Evolutionary conservation across 2,329 filamentous ascomycete species (phyloP).

Genomic region (Ophiocordyceps robertsii): DNA sequence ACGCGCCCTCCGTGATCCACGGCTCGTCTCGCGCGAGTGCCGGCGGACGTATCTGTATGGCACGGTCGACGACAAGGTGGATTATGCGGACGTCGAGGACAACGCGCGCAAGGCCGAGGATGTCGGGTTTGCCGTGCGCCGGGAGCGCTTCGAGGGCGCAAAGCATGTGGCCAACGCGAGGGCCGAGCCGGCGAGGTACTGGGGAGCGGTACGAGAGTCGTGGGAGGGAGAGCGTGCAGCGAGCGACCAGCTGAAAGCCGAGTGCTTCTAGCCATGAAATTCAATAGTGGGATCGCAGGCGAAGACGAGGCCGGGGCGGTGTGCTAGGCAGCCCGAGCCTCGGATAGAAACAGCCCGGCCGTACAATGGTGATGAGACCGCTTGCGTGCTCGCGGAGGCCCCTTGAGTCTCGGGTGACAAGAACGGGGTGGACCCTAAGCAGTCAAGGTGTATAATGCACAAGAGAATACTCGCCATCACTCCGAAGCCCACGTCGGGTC

Average conservation of each 20-base stretch:
- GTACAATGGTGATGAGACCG: too few relatives aligned
- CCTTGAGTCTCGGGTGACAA: too few relatives aligned
- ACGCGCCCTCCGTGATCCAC: conserved; percentile 21
- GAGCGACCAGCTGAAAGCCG: conserved; percentile 4
- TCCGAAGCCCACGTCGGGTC: too few relatives aligned
- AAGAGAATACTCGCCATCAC: too few relatives aligned
- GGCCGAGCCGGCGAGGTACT: conserved; percentile 33
- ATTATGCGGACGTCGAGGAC: conserved; percentile 30
- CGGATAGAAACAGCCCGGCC: too few relatives aligned
- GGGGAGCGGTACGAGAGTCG: conserved; percentile 29
- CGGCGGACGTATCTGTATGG: conserved; percentile 39
- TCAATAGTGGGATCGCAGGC: not conserved
- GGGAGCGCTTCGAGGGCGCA: conserved; percentile 32
- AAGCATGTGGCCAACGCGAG: conserved; percentile 38
- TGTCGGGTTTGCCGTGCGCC: conserved; percentile 25
- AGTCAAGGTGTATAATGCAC: too few relatives aligned
- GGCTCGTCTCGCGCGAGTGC: conserved; percentile 21
- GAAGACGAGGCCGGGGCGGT: too few relatives aligned
- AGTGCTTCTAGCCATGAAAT: not conserved
- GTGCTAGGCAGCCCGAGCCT: too few relatives aligned
- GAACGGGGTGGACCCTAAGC: too few relatives aligned
- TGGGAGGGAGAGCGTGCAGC: conserved; percentile 22
- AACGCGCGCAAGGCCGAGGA: conserved; percentile 28
- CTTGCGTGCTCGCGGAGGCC: too few relatives aligned
- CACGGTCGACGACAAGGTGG: conserved; percentile 31